A percentile compares a stretch with the other conserved stretches of the same genome.
Evolutionary conservation across 2,329 filamentous ascomycete species (phyloP).

Genomic region (Fusarium guadeloupense): DNA sequence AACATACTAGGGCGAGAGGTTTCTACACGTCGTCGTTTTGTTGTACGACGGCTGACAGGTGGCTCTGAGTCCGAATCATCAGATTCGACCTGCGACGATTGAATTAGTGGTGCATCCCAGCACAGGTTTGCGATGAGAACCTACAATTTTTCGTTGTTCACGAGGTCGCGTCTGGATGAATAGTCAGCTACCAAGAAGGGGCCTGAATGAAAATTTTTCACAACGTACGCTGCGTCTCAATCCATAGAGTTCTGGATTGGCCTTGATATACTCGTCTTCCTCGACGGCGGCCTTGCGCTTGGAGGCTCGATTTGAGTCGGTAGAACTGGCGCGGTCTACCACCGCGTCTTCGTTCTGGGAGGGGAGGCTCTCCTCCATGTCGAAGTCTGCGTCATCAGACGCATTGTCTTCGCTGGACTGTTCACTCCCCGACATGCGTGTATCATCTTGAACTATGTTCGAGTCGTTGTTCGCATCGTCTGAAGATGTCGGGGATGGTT

Average conservation of each 20-base stretch:
- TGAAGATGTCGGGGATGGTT: slow-evolving; percentile 56
- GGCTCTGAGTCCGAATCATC: slow-evolving; percentile 77
- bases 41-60: slow-evolving; percentile 64
- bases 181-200: slow-evolving; percentile 45
- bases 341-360: slow-evolving; percentile 57
- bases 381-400: slow-evolving; percentile 79
- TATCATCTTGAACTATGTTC: slow-evolving; percentile 52
- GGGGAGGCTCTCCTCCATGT: slow-evolving; percentile 69
- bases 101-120: slow-evolving; percentile 19
- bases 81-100: slow-evolving; percentile 56
- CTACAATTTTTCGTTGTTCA: slow-evolving; percentile 67
- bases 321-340: slow-evolving; percentile 72
- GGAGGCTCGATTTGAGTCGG: slow-evolving; percentile 71
- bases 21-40: slow-evolving; percentile 75
- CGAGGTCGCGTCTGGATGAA: slow-evolving; percentile 61
- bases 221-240: slow-evolving; percentile 87
- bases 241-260: slow-evolving; percentile 95
- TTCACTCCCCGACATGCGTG: slow-evolving; percentile 56
- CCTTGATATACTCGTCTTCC: slow-evolving; percentile 85
- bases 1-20: slow-evolving; percentile 70
- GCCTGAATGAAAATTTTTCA: slow-evolving; percentile 35
- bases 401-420: slow-evolving; percentile 63
- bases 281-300: slow-evolving; percentile 78
- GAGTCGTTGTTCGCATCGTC: slow-evolving; percentile 54
- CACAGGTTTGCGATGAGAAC: slow-evolving; percentile 38